Conservation (phyloP, 371 early-diverging fungal genomes). For the Mortierella sp. region DNA sequence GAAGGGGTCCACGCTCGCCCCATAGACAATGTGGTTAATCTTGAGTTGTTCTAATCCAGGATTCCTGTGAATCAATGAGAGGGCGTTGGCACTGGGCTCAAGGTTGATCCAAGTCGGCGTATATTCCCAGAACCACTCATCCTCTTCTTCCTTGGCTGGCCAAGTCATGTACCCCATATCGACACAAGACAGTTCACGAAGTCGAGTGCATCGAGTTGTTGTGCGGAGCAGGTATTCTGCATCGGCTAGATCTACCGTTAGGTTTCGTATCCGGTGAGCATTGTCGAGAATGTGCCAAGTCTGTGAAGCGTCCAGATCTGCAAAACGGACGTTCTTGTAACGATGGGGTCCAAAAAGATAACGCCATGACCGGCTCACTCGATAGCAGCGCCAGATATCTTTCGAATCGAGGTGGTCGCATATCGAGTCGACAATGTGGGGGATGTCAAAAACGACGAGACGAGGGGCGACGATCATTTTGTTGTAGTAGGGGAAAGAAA, state of each 20-base stretch:
- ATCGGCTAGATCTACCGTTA: conserved; percentile 16
- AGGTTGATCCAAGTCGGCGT: background rate
- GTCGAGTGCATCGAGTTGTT: background rate
- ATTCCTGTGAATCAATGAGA: conserved; percentile 2
- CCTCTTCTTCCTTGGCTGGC: background rate
- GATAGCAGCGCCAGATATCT: conserved; percentile 9
- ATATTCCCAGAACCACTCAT: background rate
- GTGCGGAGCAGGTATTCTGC: conserved; percentile 2
- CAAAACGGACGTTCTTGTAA: background rate
- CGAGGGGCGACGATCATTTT: too few relatives aligned
- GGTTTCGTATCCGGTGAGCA: conserved; percentile 7
- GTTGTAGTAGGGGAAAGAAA: too few relatives aligned
- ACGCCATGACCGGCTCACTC: conserved; percentile 4
- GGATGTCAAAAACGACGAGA: conserved; percentile 18
- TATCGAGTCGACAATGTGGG: conserved; percentile 10
- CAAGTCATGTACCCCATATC: conserved; percentile 8
- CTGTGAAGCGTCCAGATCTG: conserved; percentile 8
- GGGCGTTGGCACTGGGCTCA: background rate
- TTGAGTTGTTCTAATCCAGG: background rate
- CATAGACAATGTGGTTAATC: background rate
- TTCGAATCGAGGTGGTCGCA: conserved; percentile 6
- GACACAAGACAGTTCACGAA: conserved; percentile 11
- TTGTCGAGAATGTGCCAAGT: conserved; percentile 11
- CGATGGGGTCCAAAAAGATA: conserved; percentile 6
- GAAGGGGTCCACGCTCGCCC: background rate